These are phyloP conservation scores for Schizonepeta tenuifolia DNA, from an alignment of 257 asterid genomes.

Conservation along the genomic window DNA sequence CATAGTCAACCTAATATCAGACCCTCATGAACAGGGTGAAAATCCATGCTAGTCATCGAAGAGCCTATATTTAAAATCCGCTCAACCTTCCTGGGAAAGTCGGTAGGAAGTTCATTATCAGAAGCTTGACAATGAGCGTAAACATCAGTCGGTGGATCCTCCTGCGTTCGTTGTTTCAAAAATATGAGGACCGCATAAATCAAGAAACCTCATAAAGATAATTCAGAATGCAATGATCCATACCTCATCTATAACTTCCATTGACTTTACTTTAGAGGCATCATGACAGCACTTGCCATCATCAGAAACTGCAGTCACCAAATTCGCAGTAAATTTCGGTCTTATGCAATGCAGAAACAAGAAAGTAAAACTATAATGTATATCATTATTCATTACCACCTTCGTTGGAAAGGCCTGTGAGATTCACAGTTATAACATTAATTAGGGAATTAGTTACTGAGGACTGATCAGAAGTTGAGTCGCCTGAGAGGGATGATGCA, in stretches of 20 bases:
- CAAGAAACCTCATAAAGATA: slow-evolving; percentile 17
- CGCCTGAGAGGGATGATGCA: slow-evolving; percentile 23
- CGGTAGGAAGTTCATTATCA: slow-evolving; percentile 34
- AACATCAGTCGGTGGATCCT: slow-evolving; percentile 25
- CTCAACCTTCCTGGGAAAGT: slow-evolving; percentile 57
- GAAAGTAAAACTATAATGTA: not conserved
- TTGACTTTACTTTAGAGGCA: slow-evolving; percentile 29
- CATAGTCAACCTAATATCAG: slow-evolving; percentile 59
- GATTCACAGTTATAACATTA: slow-evolving; percentile 35
- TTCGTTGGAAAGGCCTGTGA: slow-evolving; percentile 26
- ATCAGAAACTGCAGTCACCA: slow-evolving; percentile 35
- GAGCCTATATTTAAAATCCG: slow-evolving; percentile 47
- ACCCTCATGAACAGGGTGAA: slow-evolving; percentile 70
- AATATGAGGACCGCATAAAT: not conserved
- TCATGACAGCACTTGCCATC: slow-evolving; percentile 35
- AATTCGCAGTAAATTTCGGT: slow-evolving; percentile 17
- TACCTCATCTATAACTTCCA: slow-evolving; percentile 50
- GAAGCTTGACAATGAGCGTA: slow-evolving; percentile 33
- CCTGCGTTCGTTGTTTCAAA: slow-evolving; percentile 41
- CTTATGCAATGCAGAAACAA: not conserved
- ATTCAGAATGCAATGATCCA: not conserved
- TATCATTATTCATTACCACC: slow-evolving; percentile 29
- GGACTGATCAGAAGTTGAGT: slow-evolving; percentile 31
- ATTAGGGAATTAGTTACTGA: slow-evolving; percentile 26
- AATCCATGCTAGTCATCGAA: slow-evolving; percentile 62